These are phyloP conservation scores for Fomitopsis pinicola DNA, from an alignment of 1,284 basidiomycete species.

Conservation along the genomic window DNA sequence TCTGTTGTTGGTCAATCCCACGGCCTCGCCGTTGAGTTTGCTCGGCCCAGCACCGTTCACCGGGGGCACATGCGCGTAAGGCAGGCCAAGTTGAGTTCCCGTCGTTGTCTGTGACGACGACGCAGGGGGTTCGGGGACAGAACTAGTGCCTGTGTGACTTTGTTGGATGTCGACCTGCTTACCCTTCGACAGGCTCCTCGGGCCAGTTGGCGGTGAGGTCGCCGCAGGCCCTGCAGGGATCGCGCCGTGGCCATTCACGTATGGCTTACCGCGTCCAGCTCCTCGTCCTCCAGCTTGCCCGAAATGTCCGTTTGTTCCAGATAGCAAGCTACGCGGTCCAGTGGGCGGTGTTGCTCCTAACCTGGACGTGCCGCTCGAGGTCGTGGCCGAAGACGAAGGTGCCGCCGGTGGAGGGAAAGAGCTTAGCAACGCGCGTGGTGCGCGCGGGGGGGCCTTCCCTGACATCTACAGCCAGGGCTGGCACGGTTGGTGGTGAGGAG, in stretches of 20 bases:
- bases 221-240: constrained; percentile 19
- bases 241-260: constrained; percentile 26
- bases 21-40: constrained; percentile 17
- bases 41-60: constrained; percentile 24
- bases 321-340: constrained; percentile 50
- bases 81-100: constrained; percentile 10
- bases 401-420: constrained; percentile 30
- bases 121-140: constrained; percentile 15
- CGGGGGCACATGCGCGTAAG: constrained; percentile 16
- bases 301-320: constrained; percentile 24
- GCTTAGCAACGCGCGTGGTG: constrained; percentile 61
- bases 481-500: not conserved
- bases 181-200: constrained; percentile 27
- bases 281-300: constrained; percentile 13
- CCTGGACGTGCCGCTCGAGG: constrained; percentile 28
- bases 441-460: constrained; percentile 69
- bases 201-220: constrained; percentile 25
- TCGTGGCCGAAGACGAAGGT: constrained; percentile 19
- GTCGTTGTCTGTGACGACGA: constrained; percentile 10
- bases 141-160: constrained; percentile 16
- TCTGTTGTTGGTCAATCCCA: constrained; percentile 17
- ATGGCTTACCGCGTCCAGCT: constrained; percentile 23
- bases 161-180: constrained; percentile 28
- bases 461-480: constrained; percentile 41
- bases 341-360: constrained; percentile 52